phyloP scores from a whole-genome alignment of 192 early-diverging fungal genomes.

The Obelidium mucronatum region DNA sequence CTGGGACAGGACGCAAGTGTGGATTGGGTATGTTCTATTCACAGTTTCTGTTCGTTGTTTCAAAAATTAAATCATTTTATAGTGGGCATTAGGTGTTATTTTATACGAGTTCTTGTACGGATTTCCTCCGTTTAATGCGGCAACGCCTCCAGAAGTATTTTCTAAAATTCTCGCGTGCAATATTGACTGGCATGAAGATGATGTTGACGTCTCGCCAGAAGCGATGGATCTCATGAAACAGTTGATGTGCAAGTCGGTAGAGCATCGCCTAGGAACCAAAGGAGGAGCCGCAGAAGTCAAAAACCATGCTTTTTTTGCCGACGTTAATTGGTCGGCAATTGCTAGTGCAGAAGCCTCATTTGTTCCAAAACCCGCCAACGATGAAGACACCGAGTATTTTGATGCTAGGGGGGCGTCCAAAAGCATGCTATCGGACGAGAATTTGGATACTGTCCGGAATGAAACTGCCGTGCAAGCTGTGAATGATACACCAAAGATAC shows the following conservation, averaged over 20 bases:
- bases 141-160: constrained; percentile 80
- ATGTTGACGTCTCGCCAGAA: constrained; percentile 73
- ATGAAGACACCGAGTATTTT: constrained; percentile 94
- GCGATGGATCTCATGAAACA: constrained; percentile 82
- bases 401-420: constrained; percentile 78
- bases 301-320: constrained; percentile 76
- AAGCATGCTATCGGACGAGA: constrained; percentile 41
- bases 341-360: constrained; percentile 74
- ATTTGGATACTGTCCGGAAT: constrained; percentile 3
- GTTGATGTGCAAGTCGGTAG: constrained; percentile 69
- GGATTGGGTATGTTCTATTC: constrained; percentile 75
- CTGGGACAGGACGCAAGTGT: constrained; percentile 83
- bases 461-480: neutral
- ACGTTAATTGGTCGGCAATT: constrained; percentile 75
- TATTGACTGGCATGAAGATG: constrained; percentile 79
- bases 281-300: constrained; percentile 81
- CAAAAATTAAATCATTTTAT: constrained; percentile 44
- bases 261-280: constrained; percentile 67
- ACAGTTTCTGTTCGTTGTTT: constrained; percentile 16
- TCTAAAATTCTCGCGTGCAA: constrained; percentile 78
- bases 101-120: constrained; percentile 88
- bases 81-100: constrained; percentile 90
- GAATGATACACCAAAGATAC: neutral
- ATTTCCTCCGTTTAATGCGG: constrained; percentile 83
- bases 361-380: constrained; percentile 75